phyloP scores from a whole-genome alignment of 2,329 filamentous ascomycete genomes.

The Calonectria crousiana region DNA sequence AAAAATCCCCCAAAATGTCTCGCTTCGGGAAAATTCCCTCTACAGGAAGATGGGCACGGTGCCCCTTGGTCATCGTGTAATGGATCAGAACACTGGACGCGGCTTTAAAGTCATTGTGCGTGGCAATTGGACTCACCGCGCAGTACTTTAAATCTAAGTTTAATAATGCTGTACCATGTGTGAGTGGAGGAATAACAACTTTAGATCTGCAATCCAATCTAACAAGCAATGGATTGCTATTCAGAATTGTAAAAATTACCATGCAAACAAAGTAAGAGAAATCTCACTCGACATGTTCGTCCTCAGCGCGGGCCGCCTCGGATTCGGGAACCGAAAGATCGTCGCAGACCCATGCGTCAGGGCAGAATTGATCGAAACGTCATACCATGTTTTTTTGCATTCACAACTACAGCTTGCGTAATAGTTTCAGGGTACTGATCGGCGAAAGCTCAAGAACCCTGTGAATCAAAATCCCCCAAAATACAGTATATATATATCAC shows the following conservation, averaged over 20 bases:
- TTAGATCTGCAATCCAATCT: neutral
- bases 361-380: neutral
- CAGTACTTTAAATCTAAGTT: neutral
- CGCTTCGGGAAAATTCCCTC: neutral
- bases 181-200: neutral
- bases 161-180: neutral
- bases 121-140: neutral
- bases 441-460: neutral
- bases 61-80: too few species aligned
- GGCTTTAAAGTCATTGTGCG: neutral
- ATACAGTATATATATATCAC: neutral
- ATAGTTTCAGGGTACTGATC: neutral
- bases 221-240: neutral
- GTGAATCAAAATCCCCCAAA: neutral
- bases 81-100: neutral
- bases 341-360: neutral
- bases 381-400: neutral
- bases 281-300: too few species aligned
- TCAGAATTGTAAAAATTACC: neutral
- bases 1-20: neutral
- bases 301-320: neutral
- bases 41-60: neutral
- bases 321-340: neutral
- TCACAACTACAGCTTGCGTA: neutral
- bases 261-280: neutral